Conservation (phyloP, 1,139 yeast genomes). For the Candida sp. region DNA sequence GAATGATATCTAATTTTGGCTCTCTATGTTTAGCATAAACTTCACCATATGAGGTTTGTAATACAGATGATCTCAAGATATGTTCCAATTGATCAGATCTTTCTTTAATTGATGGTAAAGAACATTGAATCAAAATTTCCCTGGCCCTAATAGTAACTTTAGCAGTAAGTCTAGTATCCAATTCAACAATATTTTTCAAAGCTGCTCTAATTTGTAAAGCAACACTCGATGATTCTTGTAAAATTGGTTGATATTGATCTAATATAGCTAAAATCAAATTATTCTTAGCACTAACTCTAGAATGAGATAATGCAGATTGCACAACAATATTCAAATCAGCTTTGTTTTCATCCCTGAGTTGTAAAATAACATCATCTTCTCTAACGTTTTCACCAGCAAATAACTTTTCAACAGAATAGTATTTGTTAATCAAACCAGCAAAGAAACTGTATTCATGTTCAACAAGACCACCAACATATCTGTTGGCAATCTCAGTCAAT, state of each 20-base stretch:
- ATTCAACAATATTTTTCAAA: slow-evolving; percentile 75
- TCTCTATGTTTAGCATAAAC: slow-evolving; percentile 70
- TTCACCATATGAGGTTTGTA: slow-evolving; percentile 87
- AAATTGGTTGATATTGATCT: slow-evolving; percentile 73
- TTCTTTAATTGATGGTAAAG: slow-evolving; percentile 93
- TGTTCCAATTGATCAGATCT: slow-evolving; percentile 97
- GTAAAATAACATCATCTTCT: slow-evolving; percentile 83
- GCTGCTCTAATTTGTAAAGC: slow-evolving; percentile 70
- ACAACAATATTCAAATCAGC: slow-evolving; percentile 74
- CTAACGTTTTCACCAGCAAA: slow-evolving; percentile 74
- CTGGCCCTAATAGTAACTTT: slow-evolving; percentile 96
- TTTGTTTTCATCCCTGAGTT: slow-evolving; percentile 83
- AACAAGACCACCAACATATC: slow-evolving; percentile 71
- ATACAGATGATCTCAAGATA: slow-evolving; percentile 87
- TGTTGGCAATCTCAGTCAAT: slow-evolving; percentile 62
- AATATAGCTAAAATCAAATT: slow-evolving; percentile 83
- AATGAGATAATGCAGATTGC: slow-evolving; percentile 75
- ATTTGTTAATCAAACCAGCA: slow-evolving; percentile 65
- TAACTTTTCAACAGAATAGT: slow-evolving; percentile 71
- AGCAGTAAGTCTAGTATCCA: slow-evolving; percentile 86
- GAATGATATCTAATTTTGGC: slow-evolving; percentile 77
- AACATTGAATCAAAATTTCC: slow-evolving; percentile 93
- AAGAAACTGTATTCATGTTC: slow-evolving; percentile 83
- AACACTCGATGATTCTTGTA: slow-evolving; percentile 64
- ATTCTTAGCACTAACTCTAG: slow-evolving; percentile 91